Evolutionary conservation across 257 asterid species (phyloP).

Genomic region (Striga asiatica): DNA sequence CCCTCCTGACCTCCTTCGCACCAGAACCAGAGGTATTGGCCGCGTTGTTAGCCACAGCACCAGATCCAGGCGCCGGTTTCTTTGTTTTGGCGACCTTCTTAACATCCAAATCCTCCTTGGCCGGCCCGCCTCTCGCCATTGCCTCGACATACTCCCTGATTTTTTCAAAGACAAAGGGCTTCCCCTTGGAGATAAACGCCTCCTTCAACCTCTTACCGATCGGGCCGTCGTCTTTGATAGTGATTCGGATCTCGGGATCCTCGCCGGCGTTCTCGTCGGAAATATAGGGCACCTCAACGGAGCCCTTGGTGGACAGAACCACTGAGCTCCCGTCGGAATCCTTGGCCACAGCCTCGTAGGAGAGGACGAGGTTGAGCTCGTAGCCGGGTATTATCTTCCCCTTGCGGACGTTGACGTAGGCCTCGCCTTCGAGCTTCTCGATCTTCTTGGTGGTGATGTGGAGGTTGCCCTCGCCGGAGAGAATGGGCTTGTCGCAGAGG

Average conservation of each 20-base stretch:
- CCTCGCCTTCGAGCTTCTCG: conserved; percentile 74
- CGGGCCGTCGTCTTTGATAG: conserved; percentile 70
- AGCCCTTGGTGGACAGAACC: conserved; percentile 45
- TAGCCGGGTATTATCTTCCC: conserved; percentile 89
- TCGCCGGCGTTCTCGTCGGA: conserved; percentile 93
- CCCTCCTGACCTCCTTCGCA: conserved; percentile 33
- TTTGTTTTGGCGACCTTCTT: conserved; percentile 38
- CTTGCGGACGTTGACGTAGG: conserved; percentile 84
- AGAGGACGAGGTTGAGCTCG: conserved; percentile 48
- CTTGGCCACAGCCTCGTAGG: conserved; percentile 70
- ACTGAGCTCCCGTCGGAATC: conserved; percentile 43
- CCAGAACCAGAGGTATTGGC: not conserved
- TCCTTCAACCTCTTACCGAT: conserved; percentile 64
- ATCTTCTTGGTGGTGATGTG: conserved; percentile 34
- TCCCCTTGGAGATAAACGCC: conserved; percentile 59
- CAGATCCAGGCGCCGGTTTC: conserved; percentile 21
- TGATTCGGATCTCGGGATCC: conserved; percentile 59
- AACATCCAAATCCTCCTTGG: conserved; percentile 75
- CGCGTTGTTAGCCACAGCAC: conserved; percentile 6
- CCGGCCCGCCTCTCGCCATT: conserved; percentile 86
- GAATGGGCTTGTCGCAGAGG: conserved; percentile 35
- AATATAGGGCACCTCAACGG: conserved; percentile 72
- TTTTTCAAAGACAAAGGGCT: conserved; percentile 67
- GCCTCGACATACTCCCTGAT: conserved; percentile 47
- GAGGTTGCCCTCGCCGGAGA: conserved; percentile 67